Evolutionary conservation across 2,329 filamentous ascomycete genomes (phyloP).

Genomic region (Diaporthe eres): DNA sequence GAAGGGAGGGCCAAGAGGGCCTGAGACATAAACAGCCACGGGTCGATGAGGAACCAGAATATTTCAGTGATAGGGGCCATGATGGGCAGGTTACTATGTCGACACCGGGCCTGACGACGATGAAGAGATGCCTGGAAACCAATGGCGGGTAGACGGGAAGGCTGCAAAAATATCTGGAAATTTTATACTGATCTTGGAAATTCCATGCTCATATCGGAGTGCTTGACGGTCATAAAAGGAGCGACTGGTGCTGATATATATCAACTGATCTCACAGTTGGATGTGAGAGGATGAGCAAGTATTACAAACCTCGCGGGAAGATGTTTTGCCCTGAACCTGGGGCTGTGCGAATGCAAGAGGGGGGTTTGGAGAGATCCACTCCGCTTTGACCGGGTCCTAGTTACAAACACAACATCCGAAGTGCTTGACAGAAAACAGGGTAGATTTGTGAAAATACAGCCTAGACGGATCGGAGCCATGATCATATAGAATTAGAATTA

Average conservation of each 20-base stretch:
- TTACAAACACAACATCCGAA: neutral
- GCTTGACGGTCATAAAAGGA: neutral
- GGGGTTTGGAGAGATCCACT: neutral
- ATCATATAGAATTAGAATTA: neutral
- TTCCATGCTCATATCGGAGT: neutral
- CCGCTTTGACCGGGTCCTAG: neutral
- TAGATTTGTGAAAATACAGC: neutral
- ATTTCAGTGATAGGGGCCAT: constrained; percentile 42
- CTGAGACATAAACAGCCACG: constrained; percentile 67
- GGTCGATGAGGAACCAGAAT: constrained; percentile 56
- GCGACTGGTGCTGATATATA: neutral
- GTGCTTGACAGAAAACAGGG: neutral
- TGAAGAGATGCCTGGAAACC: neutral
- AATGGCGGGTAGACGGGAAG: neutral
- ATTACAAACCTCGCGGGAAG: neutral
- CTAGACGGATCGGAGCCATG: neutral
- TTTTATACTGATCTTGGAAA: neutral
- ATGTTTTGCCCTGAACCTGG: neutral
- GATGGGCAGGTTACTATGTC: neutral
- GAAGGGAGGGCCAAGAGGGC: constrained; percentile 65
- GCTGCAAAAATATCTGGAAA: neutral
- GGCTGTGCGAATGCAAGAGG: neutral
- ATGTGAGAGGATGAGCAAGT: neutral
- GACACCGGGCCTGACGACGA: neutral
- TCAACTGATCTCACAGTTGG: neutral